Evolutionary conservation across 2,329 filamentous ascomycete genomes (phyloP), one percentile per base, ranked within the genome.

Genomic region (Seiridium unicorne): DNA sequence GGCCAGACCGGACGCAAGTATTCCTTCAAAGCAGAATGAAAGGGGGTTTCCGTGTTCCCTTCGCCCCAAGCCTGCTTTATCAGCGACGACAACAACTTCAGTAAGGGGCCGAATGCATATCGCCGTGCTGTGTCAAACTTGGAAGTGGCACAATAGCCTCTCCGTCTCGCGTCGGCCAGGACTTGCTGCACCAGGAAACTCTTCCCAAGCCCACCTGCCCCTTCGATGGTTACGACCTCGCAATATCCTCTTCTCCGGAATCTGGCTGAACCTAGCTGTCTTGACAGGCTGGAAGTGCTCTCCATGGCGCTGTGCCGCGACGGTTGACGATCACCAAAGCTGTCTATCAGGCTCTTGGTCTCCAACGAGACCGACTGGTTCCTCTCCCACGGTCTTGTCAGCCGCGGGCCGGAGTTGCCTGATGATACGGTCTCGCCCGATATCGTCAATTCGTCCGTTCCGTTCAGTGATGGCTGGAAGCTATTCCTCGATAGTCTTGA

Each of bases 1-100:
- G 85, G 84, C 87, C 87, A 89, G 11, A 86, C 80, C 1, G 87
- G 86, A 34, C 81, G 81, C 49, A 89, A 81, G 62, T 87, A 87
- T 56, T 87, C 80, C 71, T 85, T 87, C 40, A 89, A 70, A 1
- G 80, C 74, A 65, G 84, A 82, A 62, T 89, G 87, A 59, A 89
- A 88, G 2, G 80, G 76, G 0, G 86, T 89, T 47, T 88, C 84
- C 0, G 86, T 88, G 65, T 89, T 85, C 44, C 82, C 81, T 69
- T 89, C 87, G 1, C 86, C 86, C 79, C 86, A 89, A 3, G 89
- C 84, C 69, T 89, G 87, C 66, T 85, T 85, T 72, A 89, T 89
- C 13, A 89, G 74, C 26, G 85, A 88, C 9, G 86, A 88, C 9
- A 89, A 72, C n/a, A 89, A 73, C 71, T 85, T 88, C 34, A 89